Base-by-base conservation (phyloP, 208 protist species). In the Acanthamoeba royreba region DNA sequence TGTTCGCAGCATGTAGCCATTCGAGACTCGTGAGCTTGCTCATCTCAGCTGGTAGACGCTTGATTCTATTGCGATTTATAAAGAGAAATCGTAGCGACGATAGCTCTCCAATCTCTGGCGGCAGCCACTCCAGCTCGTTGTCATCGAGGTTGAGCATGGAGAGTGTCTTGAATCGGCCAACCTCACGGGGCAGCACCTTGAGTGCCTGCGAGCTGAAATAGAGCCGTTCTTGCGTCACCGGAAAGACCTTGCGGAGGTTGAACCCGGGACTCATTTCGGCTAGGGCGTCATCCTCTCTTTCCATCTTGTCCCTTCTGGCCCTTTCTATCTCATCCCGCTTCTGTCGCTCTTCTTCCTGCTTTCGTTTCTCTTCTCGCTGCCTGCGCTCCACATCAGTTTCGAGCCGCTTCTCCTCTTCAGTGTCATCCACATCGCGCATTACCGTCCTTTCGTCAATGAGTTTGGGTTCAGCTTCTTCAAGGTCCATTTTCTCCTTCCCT, bases 101-200 rank as follows among this genome's bases (percentile, higher is more conserved):
- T 11, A 95, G 55, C 42, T 52, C 28, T 47, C 93, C 87, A 28
- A 93, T 49, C 55, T 63, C 46, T 17, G 42, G 31, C 58, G 93
- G 93, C 2, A 94, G 58, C 61, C 25, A 35, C 61, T 72, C 53
- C 42, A 94, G 47, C 43, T 94, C 35, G 92, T 94, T 93, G 33
- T 93, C 89, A 42, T 89, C 93, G 4, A 95, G 93, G 88, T 90
- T 61, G 52, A 95, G 89, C 89, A 86, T 46, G n/a, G 42, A 3
- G 15, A 94, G 58, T 11, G 17, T 19, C 19, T 8, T 58, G 43
- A 53, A 45, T 15, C 38, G n/a, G 4, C 81, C 81, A 25, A 63
- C 38, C 81, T 53, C 38, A 33, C 33, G 33, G 17, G 49, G 49
- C 46, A 88, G 31, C 46, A 66, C 17, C 46, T 11, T 88, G 17